These are phyloP conservation scores for Tricholomella constricta DNA, from an alignment of 768 basidiomycete genomes.

Conservation along the genomic window DNA sequence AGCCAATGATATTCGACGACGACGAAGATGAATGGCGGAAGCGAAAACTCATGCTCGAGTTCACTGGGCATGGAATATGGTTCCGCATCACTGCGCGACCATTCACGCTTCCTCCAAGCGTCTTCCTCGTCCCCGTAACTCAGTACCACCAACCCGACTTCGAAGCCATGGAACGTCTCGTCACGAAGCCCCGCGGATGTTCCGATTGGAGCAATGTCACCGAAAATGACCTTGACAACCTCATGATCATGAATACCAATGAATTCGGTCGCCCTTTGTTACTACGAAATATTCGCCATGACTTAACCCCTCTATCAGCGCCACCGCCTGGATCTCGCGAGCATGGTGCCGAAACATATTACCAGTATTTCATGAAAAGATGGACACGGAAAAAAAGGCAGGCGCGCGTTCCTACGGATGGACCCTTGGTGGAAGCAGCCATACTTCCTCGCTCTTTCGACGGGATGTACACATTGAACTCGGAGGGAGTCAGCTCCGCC, in stretches of 20 bases:
- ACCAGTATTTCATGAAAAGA: conserved; percentile 57
- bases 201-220: conserved; percentile 57
- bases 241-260: conserved; percentile 57
- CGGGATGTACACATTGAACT: conserved; percentile 37
- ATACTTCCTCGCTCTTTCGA: conserved; percentile 43
- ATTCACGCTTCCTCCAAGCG: conserved; percentile 49
- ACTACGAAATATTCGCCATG: conserved; percentile 59
- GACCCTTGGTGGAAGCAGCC: conserved; percentile 62
- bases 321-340: conserved; percentile 57
- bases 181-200: conserved; percentile 50
- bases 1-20: conserved; percentile 38
- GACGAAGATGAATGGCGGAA: conserved; percentile 47
- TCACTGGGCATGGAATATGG: conserved; percentile 62
- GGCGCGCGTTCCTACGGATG: conserved; percentile 51
- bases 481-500: background rate
- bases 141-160: conserved; percentile 56
- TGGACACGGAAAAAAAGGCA: conserved; percentile 52
- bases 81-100: conserved; percentile 64
- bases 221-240: conserved; percentile 48
- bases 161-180: conserved; percentile 48
- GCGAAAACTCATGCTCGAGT: conserved; percentile 60
- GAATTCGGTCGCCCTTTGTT: conserved; percentile 57
- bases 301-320: conserved; percentile 64
- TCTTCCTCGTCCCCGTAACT: conserved; percentile 70
- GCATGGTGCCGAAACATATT: conserved; percentile 48